Evolutionary conservation across 2,329 filamentous ascomycete species (phyloP).

Genomic region (Penicillium sp.): DNA sequence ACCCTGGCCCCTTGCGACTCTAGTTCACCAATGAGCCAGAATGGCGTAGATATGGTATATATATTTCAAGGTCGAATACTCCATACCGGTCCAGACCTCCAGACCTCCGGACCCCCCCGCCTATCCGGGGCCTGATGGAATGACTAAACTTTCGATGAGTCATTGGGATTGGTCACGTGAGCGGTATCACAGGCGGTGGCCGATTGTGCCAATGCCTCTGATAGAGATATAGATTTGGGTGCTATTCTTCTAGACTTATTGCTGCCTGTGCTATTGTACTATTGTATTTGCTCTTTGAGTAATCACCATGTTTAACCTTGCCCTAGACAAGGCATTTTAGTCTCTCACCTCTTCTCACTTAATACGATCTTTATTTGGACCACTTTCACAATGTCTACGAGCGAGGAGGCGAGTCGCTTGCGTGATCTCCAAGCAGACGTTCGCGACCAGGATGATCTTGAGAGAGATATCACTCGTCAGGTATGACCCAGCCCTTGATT

Average conservation of each 20-base stretch:
- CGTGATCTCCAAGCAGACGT: constrained; percentile 65
- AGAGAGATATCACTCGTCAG: constrained; percentile 74
- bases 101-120: no score
- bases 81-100: not conserved
- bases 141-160: not conserved
- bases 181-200: constrained; percentile 15
- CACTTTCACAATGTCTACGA: constrained; percentile 5
- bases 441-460: constrained; percentile 83
- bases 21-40: not conserved
- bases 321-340: not conserved
- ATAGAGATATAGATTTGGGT: constrained; percentile 3
- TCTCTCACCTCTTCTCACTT: not conserved
- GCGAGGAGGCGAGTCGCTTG: constrained; percentile 60
- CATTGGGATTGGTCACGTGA: not conserved
- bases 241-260: not conserved
- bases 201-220: constrained; percentile 8
- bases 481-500: constrained; percentile 19
- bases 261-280: not conserved
- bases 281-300: not conserved
- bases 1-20: not conserved
- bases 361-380: constrained; percentile 1
- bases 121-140: not conserved
- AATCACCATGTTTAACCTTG: not conserved
- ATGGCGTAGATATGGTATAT: not conserved
- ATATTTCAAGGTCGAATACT: not conserved